Percentiles rank a stretch among this genome's conserved stretches.
Evolutionary conservation across 192 early-diverging fungal species (phyloP).

Genomic region (Coemansia sp.): DNA sequence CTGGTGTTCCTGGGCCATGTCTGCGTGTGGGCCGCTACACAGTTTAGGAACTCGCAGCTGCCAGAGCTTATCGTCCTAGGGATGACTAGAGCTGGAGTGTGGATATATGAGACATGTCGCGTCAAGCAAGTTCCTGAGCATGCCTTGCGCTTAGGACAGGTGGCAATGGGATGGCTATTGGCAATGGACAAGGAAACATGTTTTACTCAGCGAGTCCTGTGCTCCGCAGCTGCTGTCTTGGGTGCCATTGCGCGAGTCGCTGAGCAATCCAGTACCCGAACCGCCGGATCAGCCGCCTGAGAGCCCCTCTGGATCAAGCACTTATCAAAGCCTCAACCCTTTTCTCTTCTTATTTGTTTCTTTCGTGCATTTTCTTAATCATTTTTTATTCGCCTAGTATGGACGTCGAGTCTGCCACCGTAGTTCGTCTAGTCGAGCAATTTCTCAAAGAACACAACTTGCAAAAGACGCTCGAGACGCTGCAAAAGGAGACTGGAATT

Average conservation of each 20-base stretch:
- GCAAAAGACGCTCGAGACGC: constrained; percentile 67
- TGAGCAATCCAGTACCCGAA: constrained; percentile 14
- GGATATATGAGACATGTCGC: constrained; percentile 3
- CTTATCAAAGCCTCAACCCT: neutral
- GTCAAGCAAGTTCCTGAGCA: constrained; percentile 17
- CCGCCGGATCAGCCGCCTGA: neutral
- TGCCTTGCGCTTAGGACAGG: neutral
- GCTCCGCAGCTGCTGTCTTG: constrained; percentile 31
- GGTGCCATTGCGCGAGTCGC: constrained; percentile 31
- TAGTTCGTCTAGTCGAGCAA: constrained; percentile 88
- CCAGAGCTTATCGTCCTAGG: constrained; percentile 21
- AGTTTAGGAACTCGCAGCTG: constrained; percentile 37
- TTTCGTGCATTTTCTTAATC: neutral
- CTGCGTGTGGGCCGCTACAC: constrained; percentile 28
- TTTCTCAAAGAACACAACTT: constrained; percentile 93
- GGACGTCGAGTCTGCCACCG: constrained; percentile 59
- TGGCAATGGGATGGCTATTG: constrained; percentile 15
- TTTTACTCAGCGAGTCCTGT: constrained; percentile 27
- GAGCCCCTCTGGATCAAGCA: neutral
- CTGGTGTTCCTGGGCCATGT: constrained; percentile 36
- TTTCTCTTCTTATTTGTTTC: neutral
- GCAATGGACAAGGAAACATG: constrained; percentile 27
- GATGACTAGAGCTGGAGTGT: constrained; percentile 3
- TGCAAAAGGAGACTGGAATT: constrained; percentile 83
- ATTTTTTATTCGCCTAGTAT: constrained; percentile 10